Evolutionary conservation across 1,139 yeast species (phyloP).

Genomic region (Magnusiomyces fungicola): DNA sequence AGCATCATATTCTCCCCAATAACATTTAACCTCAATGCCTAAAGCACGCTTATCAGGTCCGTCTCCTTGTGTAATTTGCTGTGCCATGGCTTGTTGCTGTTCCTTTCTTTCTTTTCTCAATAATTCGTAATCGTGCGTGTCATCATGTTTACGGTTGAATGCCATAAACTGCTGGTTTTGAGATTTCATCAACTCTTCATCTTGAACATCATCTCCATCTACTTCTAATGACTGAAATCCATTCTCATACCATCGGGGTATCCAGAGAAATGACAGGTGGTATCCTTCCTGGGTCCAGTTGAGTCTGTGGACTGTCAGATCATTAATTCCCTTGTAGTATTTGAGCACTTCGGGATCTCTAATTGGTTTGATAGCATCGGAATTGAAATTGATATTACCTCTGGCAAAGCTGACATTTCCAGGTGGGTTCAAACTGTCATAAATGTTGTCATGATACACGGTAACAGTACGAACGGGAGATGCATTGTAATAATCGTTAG

Average conservation of each 20-base stretch:
- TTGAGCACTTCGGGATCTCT: constrained; percentile 19
- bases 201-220: too few relatives aligned
- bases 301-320: constrained; percentile 54
- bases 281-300: constrained; percentile 49
- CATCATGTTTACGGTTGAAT: not conserved
- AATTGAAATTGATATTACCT: constrained; percentile 8
- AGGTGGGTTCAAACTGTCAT: not conserved
- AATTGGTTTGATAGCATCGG: not conserved
- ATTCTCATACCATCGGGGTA: constrained; percentile 54
- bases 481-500: constrained; percentile 25
- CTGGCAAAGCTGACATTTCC: constrained; percentile 10
- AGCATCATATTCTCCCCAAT: constrained; percentile 64
- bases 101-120: not conserved
- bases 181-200: too few relatives aligned
- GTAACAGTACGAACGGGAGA: constrained; percentile 59
- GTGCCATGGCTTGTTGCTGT: not conserved
- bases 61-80: constrained; percentile 1
- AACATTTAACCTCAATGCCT: constrained; percentile 55
- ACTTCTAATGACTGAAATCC: constrained; percentile 31
- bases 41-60: constrained; percentile 27
- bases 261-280: constrained; percentile 68
- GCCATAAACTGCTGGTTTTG: not conserved
- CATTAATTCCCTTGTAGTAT: constrained; percentile 48
- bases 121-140: not conserved
- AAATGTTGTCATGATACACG: constrained; percentile 36